Base-by-base conservation (phyloP, 2,329 filamentous ascomycete genomes). In the Aspergillus aculeatinus region DNA sequence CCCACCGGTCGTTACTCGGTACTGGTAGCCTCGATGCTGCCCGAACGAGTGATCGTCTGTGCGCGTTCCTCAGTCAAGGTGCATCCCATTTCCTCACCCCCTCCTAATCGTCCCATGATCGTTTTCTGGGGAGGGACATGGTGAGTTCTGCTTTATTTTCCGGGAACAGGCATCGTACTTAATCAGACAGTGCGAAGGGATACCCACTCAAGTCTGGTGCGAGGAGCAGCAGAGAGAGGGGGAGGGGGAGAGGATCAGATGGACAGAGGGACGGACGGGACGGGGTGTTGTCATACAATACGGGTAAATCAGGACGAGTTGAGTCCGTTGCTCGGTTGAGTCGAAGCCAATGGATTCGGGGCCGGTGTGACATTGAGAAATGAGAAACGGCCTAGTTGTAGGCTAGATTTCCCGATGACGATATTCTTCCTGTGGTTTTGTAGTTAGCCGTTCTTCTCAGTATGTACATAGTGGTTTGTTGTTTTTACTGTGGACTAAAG, bases 31-130 rank as follows among this genome's bases (percentile, higher is more conserved):
- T 57, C 31, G 44, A 56, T 60, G 61, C 42, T 61, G 61, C 59
- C 61, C 57, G 61, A 63, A 61, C 42, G 55, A 56, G 56, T 52
- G 60, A 56, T 57, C 39, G 63, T 63, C 63, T 61, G 64, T 66
- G 61, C 63, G 55, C 39, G 6, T 16, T n/a, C 6, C 51, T 59
- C 48, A 57, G 57, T 62, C 58, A 63, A 55, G 52, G 58, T 60
- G 61, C 61, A 63, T 61, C 53, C 14, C 14, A 42, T 42, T 14
- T n/a, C 16, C 39, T 5, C n/a, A 19, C 6, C 14, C 16, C 51
- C 54, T 49, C 44, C 29, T 57, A 51, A 39, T 51, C 62, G 62
- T 64, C 64, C 57, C 64, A 66, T 66, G 64, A 66, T 63, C 63
- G 63, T 51, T 56, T 58, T 47, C 57, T 48, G 57, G 59, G 58